These are phyloP conservation scores for Capronia americana DNA, from an alignment of 2,329 filamentous ascomycete genomes.

Conservation along the genomic window DNA sequence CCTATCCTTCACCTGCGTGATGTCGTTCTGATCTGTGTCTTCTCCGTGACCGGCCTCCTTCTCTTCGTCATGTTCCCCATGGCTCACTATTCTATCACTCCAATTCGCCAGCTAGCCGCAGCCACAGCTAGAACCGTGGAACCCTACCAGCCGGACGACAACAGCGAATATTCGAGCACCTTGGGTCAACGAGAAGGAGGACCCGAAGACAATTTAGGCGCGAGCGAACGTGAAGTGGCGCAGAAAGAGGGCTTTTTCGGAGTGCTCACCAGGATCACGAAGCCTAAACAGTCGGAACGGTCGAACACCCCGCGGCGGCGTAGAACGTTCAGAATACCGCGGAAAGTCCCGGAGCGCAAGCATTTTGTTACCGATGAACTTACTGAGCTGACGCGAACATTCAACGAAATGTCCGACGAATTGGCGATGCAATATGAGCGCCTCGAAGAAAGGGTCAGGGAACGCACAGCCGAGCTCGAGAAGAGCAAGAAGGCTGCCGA, in stretches of 20 bases:
- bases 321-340: slow-evolving; percentile 76
- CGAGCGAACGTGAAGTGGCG: slow-evolving; percentile 49
- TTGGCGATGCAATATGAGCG: slow-evolving; percentile 83
- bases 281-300: slow-evolving; percentile 23
- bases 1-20: slow-evolving; percentile 78
- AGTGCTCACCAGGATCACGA: slow-evolving; percentile 30
- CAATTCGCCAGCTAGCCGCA: slow-evolving; percentile 75
- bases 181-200: slow-evolving; percentile 41
- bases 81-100: slow-evolving; percentile 80
- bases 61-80: slow-evolving; percentile 76
- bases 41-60: slow-evolving; percentile 77
- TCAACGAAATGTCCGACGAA: slow-evolving; percentile 94
- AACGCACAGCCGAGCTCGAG: slow-evolving; percentile 83
- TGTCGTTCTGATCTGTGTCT: slow-evolving; percentile 83
- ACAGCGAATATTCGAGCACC: slow-evolving; percentile 50
- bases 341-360: slow-evolving; percentile 76
- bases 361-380: slow-evolving; percentile 82
- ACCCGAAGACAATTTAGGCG: slow-evolving; percentile 54
- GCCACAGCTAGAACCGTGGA: slow-evolving; percentile 77
- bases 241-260: slow-evolving; percentile 42
- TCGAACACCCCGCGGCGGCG: slow-evolving; percentile 36
- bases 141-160: slow-evolving; percentile 52
- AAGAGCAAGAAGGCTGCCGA: slow-evolving; percentile 90
- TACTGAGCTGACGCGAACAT: slow-evolving; percentile 81
- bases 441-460: slow-evolving; percentile 81